A percentile compares a stretch with the other conserved stretches of the same genome.
phyloP scores from a whole-genome alignment of 805 yeast species.

The Clavispora fructus region DNA sequence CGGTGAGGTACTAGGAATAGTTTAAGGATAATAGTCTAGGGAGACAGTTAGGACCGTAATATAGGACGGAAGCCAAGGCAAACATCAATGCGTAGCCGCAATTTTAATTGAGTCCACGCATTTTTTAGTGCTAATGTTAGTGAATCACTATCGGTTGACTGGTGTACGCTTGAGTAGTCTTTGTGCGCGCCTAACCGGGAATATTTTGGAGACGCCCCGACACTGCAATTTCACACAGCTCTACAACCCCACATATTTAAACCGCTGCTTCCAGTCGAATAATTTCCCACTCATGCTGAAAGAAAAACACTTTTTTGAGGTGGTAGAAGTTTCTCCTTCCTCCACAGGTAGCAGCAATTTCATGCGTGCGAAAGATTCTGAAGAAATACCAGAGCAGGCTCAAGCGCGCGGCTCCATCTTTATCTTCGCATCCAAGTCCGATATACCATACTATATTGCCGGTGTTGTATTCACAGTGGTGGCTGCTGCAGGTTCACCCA shows the following conservation, averaged over 20 bases:
- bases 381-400: not conserved
- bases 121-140: too few species aligned
- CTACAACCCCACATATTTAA: not conserved
- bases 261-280: not conserved
- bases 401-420: constrained; percentile 4
- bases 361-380: not conserved
- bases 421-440: constrained; percentile 8
- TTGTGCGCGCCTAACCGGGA: constrained; percentile 12
- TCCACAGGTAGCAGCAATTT: not conserved
- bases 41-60: too few species aligned
- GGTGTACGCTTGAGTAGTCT: not conserved
- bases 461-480: constrained; percentile 35
- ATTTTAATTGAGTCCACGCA: too few species aligned
- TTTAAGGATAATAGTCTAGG: not conserved
- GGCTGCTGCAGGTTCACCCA: constrained; percentile 56
- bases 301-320: not conserved
- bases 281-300: not conserved
- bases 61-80: too few species aligned
- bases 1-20: not conserved
- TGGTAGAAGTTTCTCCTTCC: not conserved
- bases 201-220: constrained; percentile 2
- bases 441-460: constrained; percentile 5
- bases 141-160: too few species aligned
- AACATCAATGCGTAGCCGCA: too few species aligned
- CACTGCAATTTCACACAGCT: not conserved